These are phyloP conservation scores for Syzygium grande DNA, from an alignment of 345 rosid genomes.

Conservation along the genomic window DNA sequence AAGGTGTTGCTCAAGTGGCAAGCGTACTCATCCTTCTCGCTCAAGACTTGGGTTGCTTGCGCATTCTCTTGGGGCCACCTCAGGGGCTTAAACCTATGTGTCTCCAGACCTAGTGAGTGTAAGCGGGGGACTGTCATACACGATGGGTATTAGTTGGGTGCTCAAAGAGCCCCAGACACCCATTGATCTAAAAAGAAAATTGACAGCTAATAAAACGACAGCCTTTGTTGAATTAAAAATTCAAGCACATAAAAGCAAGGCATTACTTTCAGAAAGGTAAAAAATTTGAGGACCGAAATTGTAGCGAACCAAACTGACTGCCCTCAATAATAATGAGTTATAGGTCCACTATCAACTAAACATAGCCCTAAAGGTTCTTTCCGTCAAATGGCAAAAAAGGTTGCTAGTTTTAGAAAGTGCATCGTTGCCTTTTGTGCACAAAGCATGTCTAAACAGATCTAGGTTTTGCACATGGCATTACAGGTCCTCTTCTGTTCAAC, in stretches of 20 bases:
- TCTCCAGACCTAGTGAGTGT: background rate
- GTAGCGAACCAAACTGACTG: background rate
- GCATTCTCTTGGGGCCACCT: background rate
- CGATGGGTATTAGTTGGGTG: background rate
- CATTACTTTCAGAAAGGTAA: background rate
- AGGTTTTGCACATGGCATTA: background rate
- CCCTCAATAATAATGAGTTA: background rate
- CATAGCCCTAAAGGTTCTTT: background rate
- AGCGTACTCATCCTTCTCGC: background rate
- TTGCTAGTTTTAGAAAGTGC: background rate
- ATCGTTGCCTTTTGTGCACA: background rate
- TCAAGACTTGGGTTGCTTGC: background rate
- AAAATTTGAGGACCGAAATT: background rate
- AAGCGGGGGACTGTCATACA: background rate
- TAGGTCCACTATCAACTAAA: background rate
- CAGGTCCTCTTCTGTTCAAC: background rate
- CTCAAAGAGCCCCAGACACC: background rate
- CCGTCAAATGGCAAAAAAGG: background rate
- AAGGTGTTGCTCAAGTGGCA: background rate
- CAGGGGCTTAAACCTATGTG: background rate
- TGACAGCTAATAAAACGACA: background rate
- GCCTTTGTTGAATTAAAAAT: background rate
- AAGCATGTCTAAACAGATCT: background rate
- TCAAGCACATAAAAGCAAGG: background rate
- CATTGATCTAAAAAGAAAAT: background rate